A percentile compares a stretch with the other conserved stretches of the same genome.
Conservation (phyloP, 805 yeast species). For the Komagataella mondaviorum region DNA sequence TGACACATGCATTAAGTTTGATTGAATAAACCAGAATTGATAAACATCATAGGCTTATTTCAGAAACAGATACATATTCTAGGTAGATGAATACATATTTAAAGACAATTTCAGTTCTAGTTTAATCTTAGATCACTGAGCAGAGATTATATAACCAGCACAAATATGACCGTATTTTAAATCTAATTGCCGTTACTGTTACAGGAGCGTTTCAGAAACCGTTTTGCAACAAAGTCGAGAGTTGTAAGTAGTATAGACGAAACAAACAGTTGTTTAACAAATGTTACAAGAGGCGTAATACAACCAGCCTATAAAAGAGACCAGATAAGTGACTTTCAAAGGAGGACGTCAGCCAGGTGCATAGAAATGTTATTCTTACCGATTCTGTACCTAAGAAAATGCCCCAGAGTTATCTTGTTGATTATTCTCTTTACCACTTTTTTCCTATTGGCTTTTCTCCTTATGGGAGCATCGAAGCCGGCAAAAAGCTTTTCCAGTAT, state of each 20-base stretch:
- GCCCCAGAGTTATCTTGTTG: constrained; percentile 28
- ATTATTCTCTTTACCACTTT: constrained; percentile 30
- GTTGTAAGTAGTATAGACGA: neutral
- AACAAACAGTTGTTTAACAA: neutral
- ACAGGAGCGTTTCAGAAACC: neutral
- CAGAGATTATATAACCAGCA: too few relatives aligned
- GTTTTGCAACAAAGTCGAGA: neutral
- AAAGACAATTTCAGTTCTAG: too few relatives aligned
- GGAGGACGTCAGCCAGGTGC: neutral
- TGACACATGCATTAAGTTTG: too few relatives aligned
- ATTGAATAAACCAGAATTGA: too few relatives aligned
- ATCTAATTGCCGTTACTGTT: neutral
- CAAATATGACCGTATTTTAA: too few relatives aligned
- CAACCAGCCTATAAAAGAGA: neutral
- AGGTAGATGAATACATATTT: too few relatives aligned
- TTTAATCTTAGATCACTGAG: too few relatives aligned
- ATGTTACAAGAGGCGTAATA: neutral
- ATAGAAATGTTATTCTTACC: neutral
- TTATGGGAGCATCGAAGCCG: constrained; percentile 38
- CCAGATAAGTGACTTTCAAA: too few relatives aligned
- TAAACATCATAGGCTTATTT: too few relatives aligned
- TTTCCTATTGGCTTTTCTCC: constrained; percentile 37
- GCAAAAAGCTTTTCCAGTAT: constrained; percentile 29
- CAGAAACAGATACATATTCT: too few relatives aligned
- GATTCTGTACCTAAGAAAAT: constrained; percentile 7